These are phyloP conservation scores for Caulochytrium protostelioides DNA, from an alignment of 371 early-diverging fungal species.

Conservation along the genomic window DNA sequence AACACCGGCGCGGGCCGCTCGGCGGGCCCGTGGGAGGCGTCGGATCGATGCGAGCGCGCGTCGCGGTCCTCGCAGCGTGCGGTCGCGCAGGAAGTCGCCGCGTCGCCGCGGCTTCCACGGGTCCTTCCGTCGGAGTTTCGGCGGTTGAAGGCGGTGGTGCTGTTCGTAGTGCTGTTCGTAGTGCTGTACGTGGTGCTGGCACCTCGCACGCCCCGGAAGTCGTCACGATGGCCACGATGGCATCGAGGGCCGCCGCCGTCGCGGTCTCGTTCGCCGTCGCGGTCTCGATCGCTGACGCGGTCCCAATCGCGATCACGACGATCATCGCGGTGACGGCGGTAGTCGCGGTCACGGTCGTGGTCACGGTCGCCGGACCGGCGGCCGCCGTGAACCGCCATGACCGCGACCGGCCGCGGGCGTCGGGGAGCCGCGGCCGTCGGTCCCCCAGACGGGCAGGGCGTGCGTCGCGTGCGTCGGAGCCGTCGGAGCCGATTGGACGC, in stretches of 20 bases:
- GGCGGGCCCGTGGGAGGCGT: background rate
- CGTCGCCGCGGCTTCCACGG: too few species aligned
- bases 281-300: slow-evolving; percentile 1
- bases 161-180: background rate
- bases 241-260: background rate
- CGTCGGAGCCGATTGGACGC: slow-evolving; percentile 3
- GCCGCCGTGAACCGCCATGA: too few species aligned
- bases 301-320: slow-evolving; percentile 4
- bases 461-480: background rate
- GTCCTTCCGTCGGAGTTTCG: too few species aligned
- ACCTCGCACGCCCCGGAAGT: background rate
- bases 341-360: slow-evolving; percentile 2
- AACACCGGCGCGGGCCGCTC: background rate
- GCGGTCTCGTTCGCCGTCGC: background rate
- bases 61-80: background rate
- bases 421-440: too few species aligned
- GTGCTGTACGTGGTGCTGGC: background rate
- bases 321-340: slow-evolving; percentile 3
- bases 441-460: too few species aligned
- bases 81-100: background rate
- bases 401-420: too few species aligned
- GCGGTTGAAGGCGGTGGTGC: background rate
- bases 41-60: background rate
- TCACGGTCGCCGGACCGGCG: slow-evolving; percentile 1
- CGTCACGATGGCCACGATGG: background rate